Percentiles rank a stretch among this genome's conserved stretches.
phyloP scores from a whole-genome alignment of 306 rosid species.

The Luffa acutangula region DNA sequence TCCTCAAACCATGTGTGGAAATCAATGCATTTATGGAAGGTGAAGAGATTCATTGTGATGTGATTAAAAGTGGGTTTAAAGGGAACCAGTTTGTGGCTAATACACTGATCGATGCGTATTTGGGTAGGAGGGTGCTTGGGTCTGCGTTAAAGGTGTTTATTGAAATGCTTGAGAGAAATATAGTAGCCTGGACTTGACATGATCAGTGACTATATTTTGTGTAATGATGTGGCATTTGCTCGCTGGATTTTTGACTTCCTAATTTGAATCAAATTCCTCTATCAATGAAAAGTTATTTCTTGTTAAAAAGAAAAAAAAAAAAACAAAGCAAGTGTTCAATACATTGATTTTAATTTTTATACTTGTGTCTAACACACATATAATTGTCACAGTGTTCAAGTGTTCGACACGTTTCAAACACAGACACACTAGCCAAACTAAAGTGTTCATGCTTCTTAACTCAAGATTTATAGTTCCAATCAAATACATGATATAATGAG shows the following conservation, averaged over 20 bases:
- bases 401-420: too few species aligned
- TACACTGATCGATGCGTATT: constrained; percentile 51
- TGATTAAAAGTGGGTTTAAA: constrained; percentile 36
- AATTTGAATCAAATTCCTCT: too few species aligned
- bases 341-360: too few species aligned
- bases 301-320: too few species aligned
- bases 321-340: too few species aligned
- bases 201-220: constrained; percentile 34
- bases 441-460: too few species aligned
- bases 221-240: constrained; percentile 42
- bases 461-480: neutral
- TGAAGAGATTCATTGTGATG: constrained; percentile 47
- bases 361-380: too few species aligned
- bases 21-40: constrained; percentile 37
- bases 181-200: constrained; percentile 67
- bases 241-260: constrained; percentile 36
- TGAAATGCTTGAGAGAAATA: constrained; percentile 54
- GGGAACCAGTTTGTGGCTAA: constrained; percentile 44
- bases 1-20: constrained; percentile 46
- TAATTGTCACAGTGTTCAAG: too few species aligned
- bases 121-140: constrained; percentile 21
- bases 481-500: neutral
- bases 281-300: too few species aligned
- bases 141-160: constrained; percentile 55
- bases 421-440: too few species aligned